A percentile compares a stretch with the other conserved stretches of the same genome.
These are phyloP conservation scores for Penicillium janthinellum DNA, from an alignment of 2,329 filamentous ascomycete genomes.

Conservation along the genomic window DNA sequence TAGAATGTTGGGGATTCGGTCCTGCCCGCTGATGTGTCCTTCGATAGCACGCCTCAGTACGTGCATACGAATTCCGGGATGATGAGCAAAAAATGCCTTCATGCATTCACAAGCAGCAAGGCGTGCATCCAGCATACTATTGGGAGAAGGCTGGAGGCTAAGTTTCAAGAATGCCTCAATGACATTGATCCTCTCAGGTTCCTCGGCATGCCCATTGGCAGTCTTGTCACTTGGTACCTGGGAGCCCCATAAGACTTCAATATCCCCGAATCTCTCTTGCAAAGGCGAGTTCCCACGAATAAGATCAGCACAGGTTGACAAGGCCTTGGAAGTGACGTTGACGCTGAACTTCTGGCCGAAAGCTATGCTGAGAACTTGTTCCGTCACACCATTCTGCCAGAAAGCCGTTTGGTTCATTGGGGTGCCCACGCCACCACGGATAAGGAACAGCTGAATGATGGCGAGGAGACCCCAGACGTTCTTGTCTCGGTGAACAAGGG, in stretches of 20 bases:
- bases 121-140: constrained; percentile 74
- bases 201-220: constrained; percentile 49
- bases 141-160: constrained; percentile 67
- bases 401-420: constrained; percentile 82
- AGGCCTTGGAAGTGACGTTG: constrained; percentile 81
- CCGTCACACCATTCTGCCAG: constrained; percentile 77
- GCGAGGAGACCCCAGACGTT: constrained; percentile 89
- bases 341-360: constrained; percentile 74
- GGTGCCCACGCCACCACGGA: constrained; percentile 77
- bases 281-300: constrained; percentile 78
- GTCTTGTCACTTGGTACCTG: constrained; percentile 23
- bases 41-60: constrained; percentile 88
- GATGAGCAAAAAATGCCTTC: constrained; percentile 86
- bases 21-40: constrained; percentile 73
- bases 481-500: constrained; percentile 75
- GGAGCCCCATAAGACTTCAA: constrained; percentile 64
- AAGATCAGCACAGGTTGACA: constrained; percentile 82
- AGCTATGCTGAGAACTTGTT: constrained; percentile 77
- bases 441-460: constrained; percentile 82
- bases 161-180: constrained; percentile 91
- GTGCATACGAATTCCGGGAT: constrained; percentile 78
- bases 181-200: constrained; percentile 72
- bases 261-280: constrained; percentile 86
- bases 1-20: constrained; percentile 86
- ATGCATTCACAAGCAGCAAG: constrained; percentile 86